A percentile compares a stretch with the other conserved stretches of the same genome.
These are phyloP conservation scores for Trichosporon faecale DNA, from an alignment of 1,284 basidiomycete species.

Conservation along the genomic window DNA sequence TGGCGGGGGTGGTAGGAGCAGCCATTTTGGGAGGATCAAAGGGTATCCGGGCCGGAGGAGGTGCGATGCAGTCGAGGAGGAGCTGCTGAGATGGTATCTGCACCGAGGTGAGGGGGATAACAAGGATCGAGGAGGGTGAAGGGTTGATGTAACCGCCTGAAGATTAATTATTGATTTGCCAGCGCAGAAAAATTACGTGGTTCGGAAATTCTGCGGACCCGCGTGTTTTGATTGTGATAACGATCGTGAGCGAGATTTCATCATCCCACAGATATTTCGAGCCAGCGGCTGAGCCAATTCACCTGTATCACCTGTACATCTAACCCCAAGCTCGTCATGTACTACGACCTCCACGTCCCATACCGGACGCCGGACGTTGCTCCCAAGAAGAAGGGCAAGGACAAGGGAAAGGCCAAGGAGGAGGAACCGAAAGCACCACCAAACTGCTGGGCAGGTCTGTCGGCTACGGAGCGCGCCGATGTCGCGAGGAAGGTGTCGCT, in stretches of 20 bases:
- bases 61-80: not conserved
- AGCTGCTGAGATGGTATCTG: not conserved
- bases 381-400: conserved; percentile 28
- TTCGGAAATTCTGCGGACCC: not conserved
- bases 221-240: conserved; percentile 9
- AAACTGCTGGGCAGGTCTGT: conserved; percentile 44
- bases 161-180: conserved; percentile 2
- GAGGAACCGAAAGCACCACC: not conserved
- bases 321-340: conserved; percentile 31
- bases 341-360: conserved; percentile 49
- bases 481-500: conserved; percentile 38
- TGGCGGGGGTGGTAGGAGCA: conserved; percentile 31
- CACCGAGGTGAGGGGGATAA: conserved; percentile 4
- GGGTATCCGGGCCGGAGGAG: not conserved
- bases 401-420: conserved; percentile 44
- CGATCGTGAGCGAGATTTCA: not conserved
- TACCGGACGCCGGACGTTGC: conserved; percentile 36
- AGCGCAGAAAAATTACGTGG: conserved; percentile 7
- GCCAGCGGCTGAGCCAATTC: not conserved
- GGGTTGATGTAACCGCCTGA: conserved; percentile 2
- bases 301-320: not conserved
- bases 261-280: not conserved
- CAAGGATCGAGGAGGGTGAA: not conserved
- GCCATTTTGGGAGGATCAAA: conserved; percentile 21
- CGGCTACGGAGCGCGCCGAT: conserved; percentile 34